phyloP scores from a whole-genome alignment of 306 rosid genomes.

The Echinosophora koreensis region DNA sequence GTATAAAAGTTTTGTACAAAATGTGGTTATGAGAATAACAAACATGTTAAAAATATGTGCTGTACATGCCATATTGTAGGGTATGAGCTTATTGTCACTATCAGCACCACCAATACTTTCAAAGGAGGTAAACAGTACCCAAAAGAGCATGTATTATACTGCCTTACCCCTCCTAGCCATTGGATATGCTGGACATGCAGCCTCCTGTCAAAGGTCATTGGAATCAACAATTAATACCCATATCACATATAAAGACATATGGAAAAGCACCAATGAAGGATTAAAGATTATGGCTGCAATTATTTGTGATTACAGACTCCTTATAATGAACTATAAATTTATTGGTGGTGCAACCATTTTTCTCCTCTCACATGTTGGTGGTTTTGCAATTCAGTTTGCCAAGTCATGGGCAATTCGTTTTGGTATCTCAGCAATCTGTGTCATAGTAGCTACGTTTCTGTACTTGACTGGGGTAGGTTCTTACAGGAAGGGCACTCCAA shows the following conservation, averaged over 20 bases:
- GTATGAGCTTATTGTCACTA: constrained; percentile 17
- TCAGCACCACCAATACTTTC: constrained; percentile 17
- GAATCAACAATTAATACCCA: not conserved
- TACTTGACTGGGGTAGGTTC: constrained; percentile 37
- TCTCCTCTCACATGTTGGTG: constrained; percentile 28
- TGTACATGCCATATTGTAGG: constrained; percentile 10
- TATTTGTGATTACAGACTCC: not conserved
- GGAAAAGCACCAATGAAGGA: not conserved
- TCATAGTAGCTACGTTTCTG: constrained; percentile 26
- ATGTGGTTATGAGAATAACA: no score
- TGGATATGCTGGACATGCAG: not conserved
- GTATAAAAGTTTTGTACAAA: no score
- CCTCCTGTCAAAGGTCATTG: not conserved
- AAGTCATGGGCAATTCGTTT: constrained; percentile 47
- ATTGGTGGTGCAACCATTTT: not conserved
- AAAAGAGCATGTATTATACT: constrained; percentile 6
- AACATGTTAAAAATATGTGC: not conserved
- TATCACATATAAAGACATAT: not conserved
- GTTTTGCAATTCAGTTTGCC: constrained; percentile 15
- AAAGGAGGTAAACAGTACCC: not conserved
- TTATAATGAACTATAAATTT: not conserved
- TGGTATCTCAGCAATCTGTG: constrained; percentile 29
- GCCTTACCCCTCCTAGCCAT: constrained; percentile 15
- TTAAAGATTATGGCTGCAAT: constrained; percentile 2
- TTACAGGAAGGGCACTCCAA: constrained; percentile 1